Base-by-base conservation (phyloP, 148 eudicot genomes). In the Cornus suecica region DNA sequence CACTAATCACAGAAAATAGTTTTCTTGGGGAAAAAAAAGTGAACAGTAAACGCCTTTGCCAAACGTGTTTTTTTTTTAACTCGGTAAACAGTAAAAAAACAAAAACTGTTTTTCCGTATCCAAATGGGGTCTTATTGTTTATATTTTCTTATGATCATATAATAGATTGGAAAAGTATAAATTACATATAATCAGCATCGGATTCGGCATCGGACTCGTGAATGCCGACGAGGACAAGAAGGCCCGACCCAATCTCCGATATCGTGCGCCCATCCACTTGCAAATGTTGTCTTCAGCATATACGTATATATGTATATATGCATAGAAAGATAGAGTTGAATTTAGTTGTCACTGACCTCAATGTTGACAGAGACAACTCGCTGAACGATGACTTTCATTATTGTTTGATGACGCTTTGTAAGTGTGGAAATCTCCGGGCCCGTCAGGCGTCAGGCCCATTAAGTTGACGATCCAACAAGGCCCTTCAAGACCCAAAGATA, bases 371-470 rank as follows among this genome's bases (percentile, higher is more conserved):
- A 89, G 70, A 88, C 78, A 13, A 94, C 98, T 31, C 98, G 88
- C 81, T 94, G 98, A 63, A 94, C 90, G 27, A 94, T 87, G 71
- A 96, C 94, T 78, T 87, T 94, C 98, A 94, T 94, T 48, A 86
- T 79, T 83, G 60, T 78, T 16, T 26, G 61, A 62, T 13, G 56
- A 54, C 25, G 61, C 32, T n/a, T n/a, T n/a, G n/a, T n/a, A n/a
- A n/a, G n/a, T n/a, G n/a, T n/a, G n/a, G n/a, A n/a, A n/a, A n/a
- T n/a, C n/a, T n/a, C n/a, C n/a, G n/a, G n/a, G n/a, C n/a, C n/a
- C n/a, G n/a, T n/a, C n/a, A n/a, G n/a, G n/a, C n/a, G n/a, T n/a
- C n/a, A n/a, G n/a, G n/a, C n/a, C n/a, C n/a, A n/a, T n/a, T n/a
- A n/a, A n/a, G n/a, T n/a, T n/a, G n/a, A n/a, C n/a, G n/a, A n/a